Conservation (phyloP, 1,139 yeast species). For the Scheffersomyces titani region DNA sequence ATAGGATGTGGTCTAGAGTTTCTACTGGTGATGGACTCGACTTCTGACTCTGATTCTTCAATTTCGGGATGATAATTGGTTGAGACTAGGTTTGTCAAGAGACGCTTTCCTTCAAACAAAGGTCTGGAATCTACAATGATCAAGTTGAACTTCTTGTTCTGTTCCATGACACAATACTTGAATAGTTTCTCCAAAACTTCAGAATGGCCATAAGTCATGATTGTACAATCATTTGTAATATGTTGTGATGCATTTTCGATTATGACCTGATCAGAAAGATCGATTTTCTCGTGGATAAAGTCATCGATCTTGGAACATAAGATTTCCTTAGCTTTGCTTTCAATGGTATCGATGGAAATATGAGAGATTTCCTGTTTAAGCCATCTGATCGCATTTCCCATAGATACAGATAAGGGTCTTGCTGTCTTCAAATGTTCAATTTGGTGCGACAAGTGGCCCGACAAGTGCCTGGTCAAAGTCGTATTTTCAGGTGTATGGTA, state of each 20-base stretch:
- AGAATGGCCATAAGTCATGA: slow-evolving; percentile 87
- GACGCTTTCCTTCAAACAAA: slow-evolving; percentile 84
- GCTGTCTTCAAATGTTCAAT: slow-evolving; percentile 91
- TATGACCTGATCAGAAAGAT: slow-evolving; percentile 80
- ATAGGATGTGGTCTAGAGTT: slow-evolving; percentile 21
- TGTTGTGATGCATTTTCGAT: slow-evolving; percentile 80
- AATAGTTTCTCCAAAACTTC: slow-evolving; percentile 79
- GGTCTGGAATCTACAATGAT: slow-evolving; percentile 96
- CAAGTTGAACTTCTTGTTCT: slow-evolving; percentile 71
- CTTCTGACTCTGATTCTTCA: slow-evolving; percentile 48
- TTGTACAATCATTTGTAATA: slow-evolving; percentile 73
- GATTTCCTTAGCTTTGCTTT: slow-evolving; percentile 68
- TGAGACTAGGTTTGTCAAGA: slow-evolving; percentile 57
- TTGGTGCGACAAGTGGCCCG: slow-evolving; percentile 89
- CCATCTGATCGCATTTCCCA: slow-evolving; percentile 99
- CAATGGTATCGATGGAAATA: slow-evolving; percentile 70
- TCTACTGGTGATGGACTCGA: slow-evolving; percentile 33
- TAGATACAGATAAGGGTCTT: slow-evolving; percentile 86
- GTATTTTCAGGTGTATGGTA: slow-evolving; percentile 86
- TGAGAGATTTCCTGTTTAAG: slow-evolving; percentile 89
- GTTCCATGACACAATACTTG: slow-evolving; percentile 61
- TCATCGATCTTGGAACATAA: slow-evolving; percentile 72
- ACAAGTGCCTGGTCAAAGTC: slow-evolving; percentile 83
- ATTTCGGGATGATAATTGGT: slow-evolving; percentile 31
- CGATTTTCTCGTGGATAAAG: slow-evolving; percentile 83